phyloP scores from a whole-genome alignment of 768 basidiomycete species.

The Auriscalpium orientale region DNA sequence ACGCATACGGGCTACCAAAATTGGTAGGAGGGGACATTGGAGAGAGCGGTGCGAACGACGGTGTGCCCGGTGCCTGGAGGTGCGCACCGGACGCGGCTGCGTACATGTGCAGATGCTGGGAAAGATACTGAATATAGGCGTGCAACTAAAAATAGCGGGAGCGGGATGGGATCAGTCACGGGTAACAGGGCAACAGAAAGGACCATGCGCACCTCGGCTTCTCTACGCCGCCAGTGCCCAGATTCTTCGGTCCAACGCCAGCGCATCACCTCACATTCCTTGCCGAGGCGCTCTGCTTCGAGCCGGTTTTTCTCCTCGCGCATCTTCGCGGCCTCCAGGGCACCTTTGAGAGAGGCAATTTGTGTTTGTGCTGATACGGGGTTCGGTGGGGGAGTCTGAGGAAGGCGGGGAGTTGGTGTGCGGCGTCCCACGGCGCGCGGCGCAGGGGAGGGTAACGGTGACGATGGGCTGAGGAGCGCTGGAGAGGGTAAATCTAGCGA shows the following conservation, averaged over 20 bases:
- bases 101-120: not conserved
- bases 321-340: slow-evolving; percentile 11
- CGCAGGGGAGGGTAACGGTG: not conserved
- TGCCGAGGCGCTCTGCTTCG: slow-evolving; percentile 8
- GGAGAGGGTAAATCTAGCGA: not conserved
- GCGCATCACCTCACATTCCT: slow-evolving; percentile 2
- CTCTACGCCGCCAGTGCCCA: not conserved
- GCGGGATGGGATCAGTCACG: not conserved
- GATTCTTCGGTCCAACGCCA: slow-evolving; percentile 3
- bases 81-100: not conserved
- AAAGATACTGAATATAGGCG: slow-evolving; percentile 3
- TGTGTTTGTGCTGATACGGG: slow-evolving; percentile 4
- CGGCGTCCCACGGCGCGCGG: not conserved
- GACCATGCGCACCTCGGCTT: slow-evolving; percentile 1
- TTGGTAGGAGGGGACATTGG: not conserved
- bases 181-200: not conserved
- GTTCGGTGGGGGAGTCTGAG: not conserved
- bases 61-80: not conserved
- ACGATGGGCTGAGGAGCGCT: too few relatives aligned
- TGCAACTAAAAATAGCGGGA: not conserved
- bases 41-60: not conserved
- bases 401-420: not conserved
- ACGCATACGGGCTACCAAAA: not conserved
- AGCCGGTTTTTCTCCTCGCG: slow-evolving; percentile 10
- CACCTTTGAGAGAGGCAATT: slow-evolving; percentile 11